These are phyloP conservation scores for Aureoboletus auriporus DNA, from an alignment of 768 basidiomycete species.

Conservation along the genomic window DNA sequence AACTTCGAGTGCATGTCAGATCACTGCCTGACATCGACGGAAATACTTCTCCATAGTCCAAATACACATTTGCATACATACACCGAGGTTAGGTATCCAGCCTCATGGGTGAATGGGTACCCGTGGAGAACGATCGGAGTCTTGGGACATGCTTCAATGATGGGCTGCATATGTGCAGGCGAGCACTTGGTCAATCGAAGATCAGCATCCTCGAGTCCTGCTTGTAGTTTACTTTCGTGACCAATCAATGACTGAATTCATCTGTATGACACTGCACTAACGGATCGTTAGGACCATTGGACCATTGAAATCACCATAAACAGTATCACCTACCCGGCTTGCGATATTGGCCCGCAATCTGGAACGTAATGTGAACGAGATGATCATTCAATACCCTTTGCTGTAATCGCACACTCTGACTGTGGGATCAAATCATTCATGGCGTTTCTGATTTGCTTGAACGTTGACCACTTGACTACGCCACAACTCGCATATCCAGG, in stretches of 20 bases:
- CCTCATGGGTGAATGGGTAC: slow-evolving; percentile 76
- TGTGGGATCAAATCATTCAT: slow-evolving; percentile 31
- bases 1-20: slow-evolving; percentile 65
- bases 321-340: slow-evolving; percentile 52
- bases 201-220: slow-evolving; percentile 68
- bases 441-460: slow-evolving; percentile 23
- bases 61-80: slow-evolving; percentile 72
- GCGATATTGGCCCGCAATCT: slow-evolving; percentile 44
- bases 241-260: background rate
- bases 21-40: slow-evolving; percentile 56
- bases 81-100: slow-evolving; percentile 68
- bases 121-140: slow-evolving; percentile 64
- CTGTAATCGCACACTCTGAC: slow-evolving; percentile 48
- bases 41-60: slow-evolving; percentile 81
- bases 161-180: slow-evolving; percentile 62
- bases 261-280: slow-evolving; percentile 82
- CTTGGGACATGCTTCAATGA: slow-evolving; percentile 60
- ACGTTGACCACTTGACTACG: slow-evolving; percentile 19
- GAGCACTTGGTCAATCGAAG: slow-evolving; percentile 54
- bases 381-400: slow-evolving; percentile 65
- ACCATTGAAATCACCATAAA: too few species aligned
- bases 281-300: too few species aligned
- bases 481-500: slow-evolving; percentile 49
- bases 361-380: slow-evolving; percentile 53
- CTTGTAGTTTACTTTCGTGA: background rate